Conservation (phyloP, 73 alveolate genomes). For the Paramecium octaurelia region DNA sequence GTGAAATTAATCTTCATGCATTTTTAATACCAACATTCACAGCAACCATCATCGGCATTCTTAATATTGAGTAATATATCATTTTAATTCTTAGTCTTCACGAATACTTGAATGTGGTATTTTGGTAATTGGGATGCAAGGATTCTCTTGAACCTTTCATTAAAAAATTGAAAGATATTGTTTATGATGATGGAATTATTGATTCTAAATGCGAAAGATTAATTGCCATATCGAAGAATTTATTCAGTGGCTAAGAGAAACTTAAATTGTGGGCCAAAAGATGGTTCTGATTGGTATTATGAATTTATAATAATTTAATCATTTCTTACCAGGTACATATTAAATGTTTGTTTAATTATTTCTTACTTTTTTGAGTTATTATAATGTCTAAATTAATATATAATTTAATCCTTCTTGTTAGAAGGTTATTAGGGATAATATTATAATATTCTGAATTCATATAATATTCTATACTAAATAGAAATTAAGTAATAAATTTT, state of each 20-base stretch:
- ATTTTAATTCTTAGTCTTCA: neutral
- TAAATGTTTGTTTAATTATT: too few relatives aligned
- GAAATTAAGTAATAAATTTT: neutral
- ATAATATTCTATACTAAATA: too few relatives aligned
- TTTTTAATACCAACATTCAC: neutral
- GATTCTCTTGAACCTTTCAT: neutral
- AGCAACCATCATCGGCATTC: neutral
- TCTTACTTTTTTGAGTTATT: too few relatives aligned
- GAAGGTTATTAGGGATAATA: too few relatives aligned
- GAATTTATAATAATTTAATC: neutral
- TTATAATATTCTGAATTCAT: too few relatives aligned
- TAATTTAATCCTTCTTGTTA: too few relatives aligned
- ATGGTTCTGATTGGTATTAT: conserved; percentile 26
- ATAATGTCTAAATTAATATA: too few relatives aligned
- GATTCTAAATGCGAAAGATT: neutral
- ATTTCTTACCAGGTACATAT: neutral
- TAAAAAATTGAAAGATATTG: neutral
- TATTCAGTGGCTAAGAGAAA: conserved; percentile 13
- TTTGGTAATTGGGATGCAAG: conserved; percentile 14
- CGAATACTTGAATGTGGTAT: neutral
- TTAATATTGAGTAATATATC: neutral
- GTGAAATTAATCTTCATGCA: neutral
- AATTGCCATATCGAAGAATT: neutral
- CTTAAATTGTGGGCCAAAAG: neutral
- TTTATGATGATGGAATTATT: neutral